These are phyloP conservation scores for Alternaria ethzedia DNA, from an alignment of 2,329 filamentous ascomycete species.

Conservation along the genomic window DNA sequence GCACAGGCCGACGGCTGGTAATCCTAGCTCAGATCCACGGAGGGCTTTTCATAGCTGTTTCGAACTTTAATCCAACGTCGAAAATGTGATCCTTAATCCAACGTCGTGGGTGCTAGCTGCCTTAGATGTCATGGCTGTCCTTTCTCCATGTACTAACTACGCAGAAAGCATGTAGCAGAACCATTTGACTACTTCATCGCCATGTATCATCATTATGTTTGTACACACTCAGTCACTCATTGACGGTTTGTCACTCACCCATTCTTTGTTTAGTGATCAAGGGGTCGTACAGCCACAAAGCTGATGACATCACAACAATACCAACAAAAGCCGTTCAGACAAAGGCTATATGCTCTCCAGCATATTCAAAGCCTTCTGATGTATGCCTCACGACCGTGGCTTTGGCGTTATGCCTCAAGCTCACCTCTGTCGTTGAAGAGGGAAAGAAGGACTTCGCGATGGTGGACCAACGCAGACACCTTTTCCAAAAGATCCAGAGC, in stretches of 20 bases:
- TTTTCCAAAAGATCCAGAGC: neutral
- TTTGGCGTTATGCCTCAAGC: neutral
- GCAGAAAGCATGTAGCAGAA: neutral
- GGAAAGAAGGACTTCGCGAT: neutral
- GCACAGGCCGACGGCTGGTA: constrained; percentile 5
- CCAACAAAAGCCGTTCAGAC: neutral
- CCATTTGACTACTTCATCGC: neutral
- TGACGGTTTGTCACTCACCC: neutral
- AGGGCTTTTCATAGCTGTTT: neutral
- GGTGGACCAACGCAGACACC: neutral
- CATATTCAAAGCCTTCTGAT: neutral
- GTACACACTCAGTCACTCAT: neutral
- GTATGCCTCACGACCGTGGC: neutral
- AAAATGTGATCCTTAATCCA: neutral
- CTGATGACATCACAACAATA: neutral
- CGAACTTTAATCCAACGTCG: neutral
- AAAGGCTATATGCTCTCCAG: neutral
- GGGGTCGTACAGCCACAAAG: neutral
- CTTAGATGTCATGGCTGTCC: neutral
- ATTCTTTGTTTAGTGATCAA: neutral
- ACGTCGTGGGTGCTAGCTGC: neutral
- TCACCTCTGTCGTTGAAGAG: neutral
- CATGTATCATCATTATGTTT: neutral
- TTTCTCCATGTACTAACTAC: neutral
- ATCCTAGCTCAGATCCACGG: constrained; percentile 1